Base-by-base conservation (phyloP, 768 basidiomycete species). In the Boletus subparvulus region DNA sequence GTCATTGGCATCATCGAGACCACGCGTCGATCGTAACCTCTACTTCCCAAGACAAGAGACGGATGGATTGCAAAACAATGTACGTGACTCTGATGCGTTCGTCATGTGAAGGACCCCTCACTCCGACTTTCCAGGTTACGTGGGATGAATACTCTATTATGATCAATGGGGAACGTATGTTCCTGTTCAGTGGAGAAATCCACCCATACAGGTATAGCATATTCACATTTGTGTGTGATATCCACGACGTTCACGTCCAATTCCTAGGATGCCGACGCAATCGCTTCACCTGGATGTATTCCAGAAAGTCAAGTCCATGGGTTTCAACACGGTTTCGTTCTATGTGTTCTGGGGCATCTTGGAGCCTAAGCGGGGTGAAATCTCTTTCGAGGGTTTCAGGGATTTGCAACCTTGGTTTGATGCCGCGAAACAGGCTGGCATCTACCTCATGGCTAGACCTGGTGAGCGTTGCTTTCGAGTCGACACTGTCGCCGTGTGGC, bases 121-220 rank as follows among this genome's bases (percentile, higher is more conserved):
- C 37, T 40, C 24, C 17, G 14, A 24, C 13, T 51, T 50, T 42
- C 39, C 50, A 69, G 68, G 81, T 84, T 17, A 79, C 79, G 3
- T 87, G 85, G 85, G 85, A 87, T 64, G 67, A 78, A 45, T 77
- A 82, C 54, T 85, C 83, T 1, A 72, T 86, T 8, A 84, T 75
- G 64, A 80, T 87, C 45, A 73, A 79, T 1, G 83, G 82, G 7
- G 81, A 84, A 59, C 75, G 83, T 8, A 61, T 80, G 24, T 85
- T 84, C 69, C 75, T 85, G 43, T 77, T 83, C 39, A 81, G 81
- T 11, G 86, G 84, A 28, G 85, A 87, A 65, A 73, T 84, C 52
- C 84, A 87, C 62, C 79, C 85, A 16, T 86, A 82, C 78, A 75
- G 85, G 59, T 65, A 58, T 40, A 11, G 6, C 37, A 1, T 32